Evolutionary conservation across 495 filamentous ascomycete species (phyloP), one percentile per base, ranked within the genome.

Genomic region (Trichoderma orchidacearum): DNA sequence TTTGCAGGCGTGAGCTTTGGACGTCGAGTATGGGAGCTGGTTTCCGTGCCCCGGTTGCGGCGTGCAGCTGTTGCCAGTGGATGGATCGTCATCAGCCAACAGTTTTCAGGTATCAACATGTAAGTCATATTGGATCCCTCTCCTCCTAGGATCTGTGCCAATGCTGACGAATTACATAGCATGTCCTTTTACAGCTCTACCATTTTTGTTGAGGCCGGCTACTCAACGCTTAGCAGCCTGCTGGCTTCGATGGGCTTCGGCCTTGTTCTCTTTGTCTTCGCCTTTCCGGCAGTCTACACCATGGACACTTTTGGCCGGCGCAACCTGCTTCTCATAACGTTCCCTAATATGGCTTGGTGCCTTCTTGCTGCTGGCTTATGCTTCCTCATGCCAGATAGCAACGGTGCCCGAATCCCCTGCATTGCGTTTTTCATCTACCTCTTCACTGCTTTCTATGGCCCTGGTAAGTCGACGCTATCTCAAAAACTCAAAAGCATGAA

Each of bases 201-300:
- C 7, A 80, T 85, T 56, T 83, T 86, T 61, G 51, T 59, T 5
- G 54, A 80, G 1, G 72, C 73, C 12, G 76, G 75, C 28, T 77
- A 75, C 62, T 63, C 58, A 27, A 66, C 63, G 2, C 66, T 70
- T n/a, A 61, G 69, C 12, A 76, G 80, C 1, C 66, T 85, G 30
- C 63, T 81, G 3, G 78, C 73, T 1, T 81, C 80, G 9, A 76
- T 80, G 71, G 84, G 83, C 4, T 84, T 79, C 4, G 84, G 84
- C 11, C 74, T 82, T 38, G 62, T 85, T 25, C 84, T 85, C 61
- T 84, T 83, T 68, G 63, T 86, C 31, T 85, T 84, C 56, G 80
- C 84, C 3, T 69, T 81, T 9, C 84, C 84, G 1, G 80, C 84
- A 3, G 68, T 85, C 53, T 80, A 78, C 59, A 80, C 79, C 0